These are phyloP conservation scores for Anthracocystis walkeri DNA, from an alignment of 1,284 basidiomycete species.

Conservation along the genomic window DNA sequence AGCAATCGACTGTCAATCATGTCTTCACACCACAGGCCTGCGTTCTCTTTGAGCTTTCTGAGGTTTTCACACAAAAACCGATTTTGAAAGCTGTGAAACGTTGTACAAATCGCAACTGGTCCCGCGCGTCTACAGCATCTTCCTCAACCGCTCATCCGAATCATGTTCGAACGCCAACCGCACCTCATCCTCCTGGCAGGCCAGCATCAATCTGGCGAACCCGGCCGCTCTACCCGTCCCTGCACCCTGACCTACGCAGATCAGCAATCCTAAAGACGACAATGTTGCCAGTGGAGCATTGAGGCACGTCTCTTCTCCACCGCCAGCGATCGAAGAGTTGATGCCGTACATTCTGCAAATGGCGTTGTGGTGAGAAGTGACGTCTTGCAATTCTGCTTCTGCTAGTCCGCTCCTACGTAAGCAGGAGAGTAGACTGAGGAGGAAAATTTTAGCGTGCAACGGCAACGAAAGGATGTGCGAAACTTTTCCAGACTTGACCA, in stretches of 20 bases:
- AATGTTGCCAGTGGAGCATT: slow-evolving; percentile 52
- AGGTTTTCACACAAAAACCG: background rate
- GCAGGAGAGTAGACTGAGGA: slow-evolving; percentile 84
- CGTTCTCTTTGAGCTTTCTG: background rate
- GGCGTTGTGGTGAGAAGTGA: slow-evolving; percentile 69
- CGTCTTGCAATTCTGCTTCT: slow-evolving; percentile 85
- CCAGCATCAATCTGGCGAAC: slow-evolving; percentile 58
- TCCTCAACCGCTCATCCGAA: slow-evolving; percentile 50
- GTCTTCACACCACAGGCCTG: no score
- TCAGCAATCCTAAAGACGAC: slow-evolving; percentile 55
- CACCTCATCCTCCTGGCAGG: slow-evolving; percentile 64
- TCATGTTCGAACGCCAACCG: slow-evolving; percentile 58
- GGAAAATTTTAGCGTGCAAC: slow-evolving; percentile 63
- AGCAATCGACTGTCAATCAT: no score
- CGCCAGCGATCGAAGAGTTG: background rate
- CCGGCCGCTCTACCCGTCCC: slow-evolving; percentile 57
- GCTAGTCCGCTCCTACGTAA: slow-evolving; percentile 85
- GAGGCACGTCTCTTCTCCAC: slow-evolving; percentile 13
- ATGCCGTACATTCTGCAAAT: slow-evolving; percentile 57
- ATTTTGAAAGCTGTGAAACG: no score
- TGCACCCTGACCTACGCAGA: slow-evolving; percentile 62
- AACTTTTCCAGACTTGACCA: slow-evolving; percentile 89
- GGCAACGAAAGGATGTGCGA: slow-evolving; percentile 60
- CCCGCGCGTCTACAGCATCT: slow-evolving; percentile 42
- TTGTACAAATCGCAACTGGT: no score